Evolutionary conservation across 2,329 filamentous ascomycete genomes (phyloP), one percentile per base, ranked within the genome.

Genomic region (Stachybotrys chlorohalonatus): DNA sequence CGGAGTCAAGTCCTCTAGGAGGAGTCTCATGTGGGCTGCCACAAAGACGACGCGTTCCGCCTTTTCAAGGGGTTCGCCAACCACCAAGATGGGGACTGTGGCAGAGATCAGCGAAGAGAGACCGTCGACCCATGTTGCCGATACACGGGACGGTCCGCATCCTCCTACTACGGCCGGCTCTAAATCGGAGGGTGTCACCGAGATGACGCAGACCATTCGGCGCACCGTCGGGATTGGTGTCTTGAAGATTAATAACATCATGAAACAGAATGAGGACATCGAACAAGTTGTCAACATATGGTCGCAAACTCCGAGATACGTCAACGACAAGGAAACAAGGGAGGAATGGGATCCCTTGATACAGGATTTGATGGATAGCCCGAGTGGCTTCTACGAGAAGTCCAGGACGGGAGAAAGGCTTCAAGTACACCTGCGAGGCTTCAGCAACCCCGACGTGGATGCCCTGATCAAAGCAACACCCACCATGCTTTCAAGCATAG

Each of bases 391-490:
- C 45, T 95, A 89, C 66, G 85, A 87, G 63, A 87, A 85, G 64
- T 90, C 87, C 24, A 75, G 79, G 54, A 80, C 82, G 54, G 84
- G 90, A 30, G 90, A 93, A 64, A 83, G 89, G 31, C 73, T 97
- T 6, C 88, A 93, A 60, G 75, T 96, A 1, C 87, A 89, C 57
- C 74, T 96, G 13, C 87, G 86, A 61, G 80, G 88, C 1, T 96
- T 96, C 68, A 80, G 84, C 42, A 81, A 87, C 62, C 77, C 83
- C 1, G 90, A 97, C 63, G 84, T 90, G 1, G 90, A 95, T 60
- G 76, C 74, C 0, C 79, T 99, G 47, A 87, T 97, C 65, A 90
- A 88, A 64, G 84, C 87, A 51, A 96, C 90, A 3, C 94, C 94
- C 0, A 97, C 93, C 0, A 74, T 95, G 13, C 82, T 99, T 13